Percentiles rank a stretch among this genome's conserved stretches.
Conservation (phyloP, 768 basidiomycete genomes). For the Kondoa malvinella region DNA sequence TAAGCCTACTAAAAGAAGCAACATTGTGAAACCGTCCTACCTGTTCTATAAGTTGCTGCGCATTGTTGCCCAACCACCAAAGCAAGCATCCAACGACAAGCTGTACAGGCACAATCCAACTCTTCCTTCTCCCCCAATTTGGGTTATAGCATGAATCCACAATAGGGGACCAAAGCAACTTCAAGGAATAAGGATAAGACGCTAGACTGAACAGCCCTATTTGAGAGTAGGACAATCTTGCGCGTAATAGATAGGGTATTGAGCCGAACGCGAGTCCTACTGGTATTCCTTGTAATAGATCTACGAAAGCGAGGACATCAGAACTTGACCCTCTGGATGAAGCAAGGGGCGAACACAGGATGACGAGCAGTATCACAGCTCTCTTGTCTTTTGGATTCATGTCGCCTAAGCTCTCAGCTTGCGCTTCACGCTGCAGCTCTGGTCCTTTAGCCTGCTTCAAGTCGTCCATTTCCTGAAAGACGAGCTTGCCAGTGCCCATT, state of each 20-base stretch:
- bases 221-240: constrained; percentile 92
- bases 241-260: constrained; percentile 84
- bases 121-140: constrained; percentile 79
- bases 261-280: constrained; percentile 92
- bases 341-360: constrained; percentile 52
- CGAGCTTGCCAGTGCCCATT: background rate
- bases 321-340: constrained; percentile 13
- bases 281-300: constrained; percentile 62
- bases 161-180: constrained; percentile 91
- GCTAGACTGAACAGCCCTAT: constrained; percentile 83
- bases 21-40: constrained; percentile 37
- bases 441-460: background rate
- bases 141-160: constrained; percentile 76
- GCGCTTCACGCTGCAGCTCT: background rate
- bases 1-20: background rate
- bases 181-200: constrained; percentile 89
- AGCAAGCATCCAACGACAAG: constrained; percentile 59
- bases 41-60: constrained; percentile 58
- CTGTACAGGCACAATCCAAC: constrained; percentile 99
- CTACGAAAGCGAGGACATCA: constrained; percentile 26
- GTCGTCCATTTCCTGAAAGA: background rate
- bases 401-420: constrained; percentile 1
- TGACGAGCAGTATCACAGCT: constrained; percentile 65
- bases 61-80: constrained; percentile 40
- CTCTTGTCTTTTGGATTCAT: constrained; percentile 43